Evolutionary conservation across 2,329 filamentous ascomycete species (phyloP), one percentile per base, ranked within the genome.

Genomic region (Diplodia intermedia): DNA sequence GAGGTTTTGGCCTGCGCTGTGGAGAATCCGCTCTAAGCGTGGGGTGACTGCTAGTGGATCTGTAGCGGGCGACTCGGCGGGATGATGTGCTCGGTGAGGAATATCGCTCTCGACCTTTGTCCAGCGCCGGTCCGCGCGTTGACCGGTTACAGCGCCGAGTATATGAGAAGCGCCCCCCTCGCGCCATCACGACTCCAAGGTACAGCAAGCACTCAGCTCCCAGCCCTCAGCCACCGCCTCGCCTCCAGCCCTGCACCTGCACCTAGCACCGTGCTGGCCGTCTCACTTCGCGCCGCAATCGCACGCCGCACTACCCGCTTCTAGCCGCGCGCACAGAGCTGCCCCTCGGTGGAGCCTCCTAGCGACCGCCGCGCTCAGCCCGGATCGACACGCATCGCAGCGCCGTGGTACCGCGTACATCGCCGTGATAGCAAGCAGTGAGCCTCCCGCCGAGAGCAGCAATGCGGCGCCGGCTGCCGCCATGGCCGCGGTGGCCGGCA

Each of bases 41-140:
- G 62, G 62, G 31, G 62, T 65, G 62, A 65, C 33, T 23, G 62
- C 14, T 54, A 43, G 60, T 65, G 62, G 62, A 65, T 43, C 62
- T 65, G 62, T 55, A 55, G 40, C 53, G 26, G 62, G 63, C 52
- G 63, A 47, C 38, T 65, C 63, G 52, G 63, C 52, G 63, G 49
- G 29, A 66, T 66, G 65, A 66, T 55, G 65, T 56, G 65, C 65
- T 57, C n/a, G 50, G 40, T 47, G 62, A 43, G 20, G 62, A 65
- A 63, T 63, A 65, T 65, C 62, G 62, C 52, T 65, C 62, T 65
- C 62, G 62, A 65, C 50, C 62, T 65, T 55, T 65, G 49, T 52
- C 40, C 33, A 23, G 55, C 23, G 29, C 60, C 40, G 57, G 40
- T 43, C 29, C 60, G 43, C 60, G 43, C n/a, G 31, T 43, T 31